A percentile compares a stretch with the other conserved stretches of the same genome.
These are phyloP conservation scores for Pulveroboletus frians DNA, from an alignment of 768 basidiomycete genomes.

Conservation along the genomic window DNA sequence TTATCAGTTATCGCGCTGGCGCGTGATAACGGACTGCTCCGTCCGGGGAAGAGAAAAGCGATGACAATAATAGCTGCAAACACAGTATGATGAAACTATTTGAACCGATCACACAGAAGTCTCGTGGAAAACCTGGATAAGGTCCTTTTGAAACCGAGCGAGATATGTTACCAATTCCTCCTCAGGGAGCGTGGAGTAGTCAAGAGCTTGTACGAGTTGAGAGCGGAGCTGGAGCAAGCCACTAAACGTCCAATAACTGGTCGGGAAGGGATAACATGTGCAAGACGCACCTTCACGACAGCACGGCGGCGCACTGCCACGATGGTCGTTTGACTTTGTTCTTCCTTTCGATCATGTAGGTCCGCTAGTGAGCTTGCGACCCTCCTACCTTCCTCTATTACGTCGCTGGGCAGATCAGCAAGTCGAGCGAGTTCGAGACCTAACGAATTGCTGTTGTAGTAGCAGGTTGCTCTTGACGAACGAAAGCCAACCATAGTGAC, in stretches of 20 bases:
- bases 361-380: conserved; percentile 57
- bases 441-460: conserved; percentile 28
- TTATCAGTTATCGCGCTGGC: conserved; percentile 6
- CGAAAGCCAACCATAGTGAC: conserved; percentile 62
- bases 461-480: background rate
- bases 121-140: conserved; percentile 45
- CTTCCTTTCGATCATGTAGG: conserved; percentile 51
- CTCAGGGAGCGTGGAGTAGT: conserved; percentile 70
- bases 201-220: conserved; percentile 67
- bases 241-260: background rate
- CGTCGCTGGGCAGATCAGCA: conserved; percentile 75
- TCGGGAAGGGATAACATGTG: background rate
- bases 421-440: conserved; percentile 86
- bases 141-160: conserved; percentile 62
- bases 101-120: conserved; percentile 11
- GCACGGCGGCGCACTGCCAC: conserved; percentile 61
- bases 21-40: conserved; percentile 15
- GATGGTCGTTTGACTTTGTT: conserved; percentile 57
- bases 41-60: background rate
- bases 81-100: background rate
- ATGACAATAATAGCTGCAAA: conserved; percentile 3
- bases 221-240: conserved; percentile 54
- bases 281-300: conserved; percentile 54
- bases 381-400: conserved; percentile 57
- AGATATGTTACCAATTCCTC: conserved; percentile 64